Evolutionary conservation across 2,329 filamentous ascomycete species (phyloP), one percentile per base, ranked within the genome.

Genomic region (Geosmithia putterillii): DNA sequence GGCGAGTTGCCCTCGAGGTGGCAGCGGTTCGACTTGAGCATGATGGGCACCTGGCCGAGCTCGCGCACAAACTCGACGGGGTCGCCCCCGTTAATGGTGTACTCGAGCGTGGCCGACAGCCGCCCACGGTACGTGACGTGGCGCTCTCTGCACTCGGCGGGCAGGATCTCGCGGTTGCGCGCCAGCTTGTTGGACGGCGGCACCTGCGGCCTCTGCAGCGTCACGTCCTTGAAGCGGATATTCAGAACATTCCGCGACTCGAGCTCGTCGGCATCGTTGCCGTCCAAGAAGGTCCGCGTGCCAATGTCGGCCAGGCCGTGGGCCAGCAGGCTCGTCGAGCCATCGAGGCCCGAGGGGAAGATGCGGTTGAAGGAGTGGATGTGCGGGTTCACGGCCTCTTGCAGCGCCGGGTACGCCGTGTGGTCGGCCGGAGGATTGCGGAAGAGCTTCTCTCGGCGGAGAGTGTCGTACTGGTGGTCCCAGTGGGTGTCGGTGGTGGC

Each of bases 341-440:
- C 28, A 12, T 6, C 28, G 10, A 12, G 28, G 10, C 38, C 69
- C 62, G 14, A 58, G 25, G 80, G 76, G 58, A 95, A 94, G 40
- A 96, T 73, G 42, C 81, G 81, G 69, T 98, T 95, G 76, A 95
- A 98, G 7, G 92, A 92, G 56, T 95, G 82, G 54, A 96, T 83
- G 63, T 98, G 92, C 41, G 92, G 92, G 51, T 85, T 74, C 46
- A 96, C 81, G n/a, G 90, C 86, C 47, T 76, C 76, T 54, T 89
- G 83, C 40, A 98, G 77, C 19, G 84, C 76, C 14, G 92, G 92
- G 57, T 94, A 96, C 46, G 90, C 87, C 9, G 84, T 84, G 52
- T 79, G 83, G 59, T 96, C 89, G 56, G 77, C 83, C 0, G 92
- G 90, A 17, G 92, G 90, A 52, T 94, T 81, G 55, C 78, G 74